Base-by-base conservation (phyloP, 106 monocot genomes). In the Gastrodia elata region DNA sequence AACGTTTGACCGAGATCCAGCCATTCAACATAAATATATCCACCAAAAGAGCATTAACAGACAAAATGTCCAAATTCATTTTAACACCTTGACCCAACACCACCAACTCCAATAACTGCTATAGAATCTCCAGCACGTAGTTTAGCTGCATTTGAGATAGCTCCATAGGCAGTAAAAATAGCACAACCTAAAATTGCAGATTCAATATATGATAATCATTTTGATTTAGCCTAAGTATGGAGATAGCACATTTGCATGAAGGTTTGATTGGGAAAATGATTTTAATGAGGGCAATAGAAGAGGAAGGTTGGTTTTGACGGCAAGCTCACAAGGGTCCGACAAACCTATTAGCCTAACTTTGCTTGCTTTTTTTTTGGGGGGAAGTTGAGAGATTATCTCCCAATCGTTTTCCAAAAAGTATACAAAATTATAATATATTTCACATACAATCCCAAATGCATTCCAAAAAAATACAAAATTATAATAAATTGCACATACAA, bases 131-230 rank as follows among this genome's bases (percentile, higher is more conserved):
- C 97, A 71, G 97, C 88, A 75, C 86, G 90, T 83, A 97, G 69
- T 58, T 97, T 88, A 39, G 92, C 97, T 49, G 97, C 97, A 78
- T 93, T 84, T 74, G 86, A 82, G 86, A 97, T 78, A 56, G 97
- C 97, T 76, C 97, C 92, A 77, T 97, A 97, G 5, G 97, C 97
- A 76, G 92, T 97, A 71, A 97, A 97, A 30, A 97, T 90, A 38
- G 97, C 97, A 85, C 97, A 97, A 49, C 96, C 96, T 58, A 97
- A 68, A 65, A 97, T 93, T 30, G 97, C 90, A 38, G 97, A 92
- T 65, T 97, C 93, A 61, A 85, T 77, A 77, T 93, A 97, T 65
- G 97, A 93, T 72, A 97, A 64, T 24, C 90, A 81, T 70, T 75
- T 81, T 24, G 97, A 88, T 74, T 93, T 79, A 73, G 81, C n/a